A percentile compares a stretch with the other conserved stretches of the same genome.
Conservation (phyloP, 2,329 filamentous ascomycete genomes). For the Trichoderma guizhouense region DNA sequence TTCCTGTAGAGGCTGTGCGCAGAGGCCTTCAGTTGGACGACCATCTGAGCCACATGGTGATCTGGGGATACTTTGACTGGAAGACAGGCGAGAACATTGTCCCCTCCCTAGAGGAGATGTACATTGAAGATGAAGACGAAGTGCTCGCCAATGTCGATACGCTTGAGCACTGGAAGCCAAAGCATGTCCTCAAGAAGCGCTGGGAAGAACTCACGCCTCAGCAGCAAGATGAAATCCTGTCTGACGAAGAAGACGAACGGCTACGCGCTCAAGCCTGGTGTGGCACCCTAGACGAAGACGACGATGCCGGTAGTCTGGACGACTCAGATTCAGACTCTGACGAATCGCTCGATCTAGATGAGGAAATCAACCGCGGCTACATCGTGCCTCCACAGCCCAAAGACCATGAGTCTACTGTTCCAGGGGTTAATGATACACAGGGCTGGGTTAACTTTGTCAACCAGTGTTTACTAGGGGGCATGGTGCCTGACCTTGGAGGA, state of each 20-base stretch:
- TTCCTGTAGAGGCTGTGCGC: conserved; percentile 53
- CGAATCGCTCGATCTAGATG: conserved; percentile 27
- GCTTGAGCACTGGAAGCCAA: conserved; percentile 40
- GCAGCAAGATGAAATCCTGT: conserved; percentile 38
- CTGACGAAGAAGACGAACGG: conserved; percentile 34
- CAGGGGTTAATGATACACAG: conserved; percentile 20
- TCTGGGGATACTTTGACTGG: conserved; percentile 61
- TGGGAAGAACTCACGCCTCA: conserved; percentile 38
- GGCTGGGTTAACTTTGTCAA: conserved; percentile 31
- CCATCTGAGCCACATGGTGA: conserved; percentile 54
- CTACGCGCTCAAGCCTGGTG: conserved; percentile 36
- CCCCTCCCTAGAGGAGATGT: conserved; percentile 48
- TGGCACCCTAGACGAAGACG: conserved; percentile 21
- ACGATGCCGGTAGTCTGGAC: conserved; percentile 8
- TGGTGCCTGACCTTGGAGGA: conserved; percentile 23
- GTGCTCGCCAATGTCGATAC: conserved; percentile 33
- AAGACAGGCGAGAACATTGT: conserved; percentile 48
- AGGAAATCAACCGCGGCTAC: conserved; percentile 34
- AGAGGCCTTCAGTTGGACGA: conserved; percentile 52
- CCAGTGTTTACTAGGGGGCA: conserved; percentile 25
- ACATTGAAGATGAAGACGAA: conserved; percentile 48
- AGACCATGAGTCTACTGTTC: conserved; percentile 17
- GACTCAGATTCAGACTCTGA: background rate
- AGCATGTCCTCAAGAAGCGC: conserved; percentile 44
- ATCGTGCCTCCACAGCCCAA: conserved; percentile 26